Conservation (phyloP, 306 rosid species). For the Prunus davidiana region DNA sequence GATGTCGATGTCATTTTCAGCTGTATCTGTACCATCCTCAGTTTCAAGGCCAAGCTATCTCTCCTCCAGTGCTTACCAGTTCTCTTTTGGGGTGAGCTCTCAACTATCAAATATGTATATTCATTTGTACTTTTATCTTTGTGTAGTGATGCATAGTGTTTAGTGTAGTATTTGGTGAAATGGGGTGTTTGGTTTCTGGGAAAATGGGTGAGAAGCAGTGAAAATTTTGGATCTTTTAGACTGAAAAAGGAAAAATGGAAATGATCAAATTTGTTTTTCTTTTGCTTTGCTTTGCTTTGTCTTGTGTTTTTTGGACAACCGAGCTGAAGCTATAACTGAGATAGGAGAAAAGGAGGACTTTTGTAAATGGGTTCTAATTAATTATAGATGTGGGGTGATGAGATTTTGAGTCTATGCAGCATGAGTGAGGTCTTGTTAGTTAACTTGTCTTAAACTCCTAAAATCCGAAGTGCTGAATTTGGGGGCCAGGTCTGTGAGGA, state of each 20-base stretch:
- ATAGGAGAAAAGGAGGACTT: not conserved
- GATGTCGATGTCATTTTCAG: constrained; percentile 42
- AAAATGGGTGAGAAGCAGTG: not conserved
- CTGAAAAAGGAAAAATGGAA: not conserved
- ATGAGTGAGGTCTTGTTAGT: no score
- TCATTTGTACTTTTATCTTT: not conserved
- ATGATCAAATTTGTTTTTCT: not conserved
- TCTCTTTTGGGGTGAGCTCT: constrained; percentile 18
- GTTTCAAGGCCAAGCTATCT: constrained; percentile 19
- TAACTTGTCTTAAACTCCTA: no score
- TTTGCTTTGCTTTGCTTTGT: not conserved
- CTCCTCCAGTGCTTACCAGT: constrained; percentile 28
- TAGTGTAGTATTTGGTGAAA: not conserved
- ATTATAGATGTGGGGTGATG: not conserved
- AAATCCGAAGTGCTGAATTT: no score
- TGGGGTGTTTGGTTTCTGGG: constrained; percentile 1
- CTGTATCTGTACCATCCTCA: constrained; percentile 29
- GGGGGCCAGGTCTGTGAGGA: not conserved
- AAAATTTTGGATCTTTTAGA: not conserved
- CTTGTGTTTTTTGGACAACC: not conserved
- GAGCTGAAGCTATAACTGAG: not conserved
- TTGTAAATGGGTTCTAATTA: not conserved
- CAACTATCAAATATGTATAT: not conserved
- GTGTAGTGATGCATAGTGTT: not conserved
- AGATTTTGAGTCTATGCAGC: not conserved